Base-by-base conservation (phyloP, 2,329 filamentous ascomycete genomes). In the Balansia obtecta region DNA sequence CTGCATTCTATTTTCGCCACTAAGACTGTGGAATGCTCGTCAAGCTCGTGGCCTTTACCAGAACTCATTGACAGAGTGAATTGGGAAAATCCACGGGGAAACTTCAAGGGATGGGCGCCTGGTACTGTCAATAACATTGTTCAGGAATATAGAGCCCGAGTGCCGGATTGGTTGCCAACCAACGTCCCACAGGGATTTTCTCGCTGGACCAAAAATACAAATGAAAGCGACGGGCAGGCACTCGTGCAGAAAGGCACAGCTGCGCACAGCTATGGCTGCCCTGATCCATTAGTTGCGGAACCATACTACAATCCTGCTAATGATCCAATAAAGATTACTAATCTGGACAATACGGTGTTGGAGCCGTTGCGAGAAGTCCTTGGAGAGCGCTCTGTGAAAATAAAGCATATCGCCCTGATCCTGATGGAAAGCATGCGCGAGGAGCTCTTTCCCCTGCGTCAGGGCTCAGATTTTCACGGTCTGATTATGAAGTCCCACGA, bases 351-450 rank as follows among this genome's bases (percentile, higher is more conserved):
- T 16, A 61, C 61, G 0, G 44, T 71, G 0, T 50, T 66, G 5
- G 46, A 59, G 11, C 55, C 57, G 2, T 53, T 67, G 6, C 57
- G 55, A 0, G 54, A 53, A 2, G 57, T 56, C 18, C 43, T 67
- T 5, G 16, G 57, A 11, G 57, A 61, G 0, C 57, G 67, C 8
- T 63, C 64, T 9, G 59, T 68, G n/a, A 52, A 50, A 2, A 66
- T 73, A 48, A 67, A 67, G 50, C 70, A 73, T 47, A 58, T 73
- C 4, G 54, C 71, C 2, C 52, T 72, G 16, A 53, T 73, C 1
- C 62, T 70, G 38, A 60, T 73, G 4, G 71, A 73, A 51, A 72
- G 70, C 41, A 70, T 69, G 1, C 64, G 71, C n/a, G 65, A 66
- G 6, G 70, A 73, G 45, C 61, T 73, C 2, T 73, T 72, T 22